These are phyloP conservation scores for Nicotiana knightiana DNA, from an alignment of 257 asterid genomes.

Conservation along the genomic window DNA sequence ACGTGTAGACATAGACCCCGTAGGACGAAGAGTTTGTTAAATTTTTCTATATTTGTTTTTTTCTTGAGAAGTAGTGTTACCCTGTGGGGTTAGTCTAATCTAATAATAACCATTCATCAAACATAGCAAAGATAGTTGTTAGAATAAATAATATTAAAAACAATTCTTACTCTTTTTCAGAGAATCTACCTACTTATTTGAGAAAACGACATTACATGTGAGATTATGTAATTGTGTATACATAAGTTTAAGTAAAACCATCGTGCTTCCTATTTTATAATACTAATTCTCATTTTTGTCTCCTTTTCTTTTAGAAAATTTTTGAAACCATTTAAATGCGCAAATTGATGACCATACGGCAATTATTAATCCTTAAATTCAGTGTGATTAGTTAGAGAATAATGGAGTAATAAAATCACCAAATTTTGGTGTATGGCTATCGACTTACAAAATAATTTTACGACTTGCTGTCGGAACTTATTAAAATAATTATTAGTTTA, in stretches of 20 bases:
- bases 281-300: no score
- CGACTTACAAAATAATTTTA: neutral
- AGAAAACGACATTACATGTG: neutral
- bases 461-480: neutral
- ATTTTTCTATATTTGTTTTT: neutral
- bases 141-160: neutral
- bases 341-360: neutral
- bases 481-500: no score
- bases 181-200: neutral
- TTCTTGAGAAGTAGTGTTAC: neutral
- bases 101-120: neutral
- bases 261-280: neutral
- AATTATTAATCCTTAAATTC: slow-evolving; percentile 4
- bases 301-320: neutral
- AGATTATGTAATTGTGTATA: neutral
- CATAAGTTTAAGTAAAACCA: neutral
- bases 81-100: neutral
- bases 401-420: neutral
- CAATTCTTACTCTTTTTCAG: neutral
- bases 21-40: neutral
- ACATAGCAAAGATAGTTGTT: neutral
- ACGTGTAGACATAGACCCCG: neutral
- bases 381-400: neutral
- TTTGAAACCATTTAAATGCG: neutral
- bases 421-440: neutral